Evolutionary conservation across 106 monocot genomes (phyloP), one percentile per base, ranked within the genome.

Genomic region (Dioscorea dumetorum): DNA sequence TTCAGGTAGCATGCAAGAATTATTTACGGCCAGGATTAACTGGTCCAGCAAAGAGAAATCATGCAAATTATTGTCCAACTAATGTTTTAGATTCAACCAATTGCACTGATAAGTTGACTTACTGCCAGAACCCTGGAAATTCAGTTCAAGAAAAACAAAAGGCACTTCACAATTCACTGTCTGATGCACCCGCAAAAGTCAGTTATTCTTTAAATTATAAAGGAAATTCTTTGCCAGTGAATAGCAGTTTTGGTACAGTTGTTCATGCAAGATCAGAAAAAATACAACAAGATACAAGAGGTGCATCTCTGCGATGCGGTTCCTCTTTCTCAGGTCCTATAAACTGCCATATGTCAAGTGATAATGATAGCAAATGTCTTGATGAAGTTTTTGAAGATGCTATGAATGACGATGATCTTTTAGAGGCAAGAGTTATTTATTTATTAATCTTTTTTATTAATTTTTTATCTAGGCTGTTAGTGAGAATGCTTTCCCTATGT

Each of bases 11-110:
- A 57, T 53, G 66, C 62, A 83, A 71, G 63, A 77, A 70, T 28
- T 95, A 91, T 62, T 54, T 86, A 61, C 85, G 81, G 72, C 91
- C 95, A 67, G 91, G 95, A 67, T 54, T 84, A 66, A 78, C 88
- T 24, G 77, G 69, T 65, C 80, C 79, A 51, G 54, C 67, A 5
- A 54, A 77, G 24, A 79, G 64, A 22, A 49, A 57, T 72, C 61
- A 16, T 56, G 66, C 32, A 32, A 52, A 54, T 31, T 28, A 50
- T 61, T 32, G 28, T 70, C 33, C 33, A 62, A 21, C 78, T 63
- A 56, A 66, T 48, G 18, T 33, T 5, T 57, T 35, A 41, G 57
- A 65, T 69, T 70, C 72, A 49, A 69, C 65, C 23, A 72, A 56
- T 57, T 58, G 56, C 62, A 4, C 22, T n/a, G 48, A 60, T 24